These are phyloP conservation scores for Trichoderma sp. DNA, from an alignment of 2,329 filamentous ascomycete species.

Conservation along the genomic window DNA sequence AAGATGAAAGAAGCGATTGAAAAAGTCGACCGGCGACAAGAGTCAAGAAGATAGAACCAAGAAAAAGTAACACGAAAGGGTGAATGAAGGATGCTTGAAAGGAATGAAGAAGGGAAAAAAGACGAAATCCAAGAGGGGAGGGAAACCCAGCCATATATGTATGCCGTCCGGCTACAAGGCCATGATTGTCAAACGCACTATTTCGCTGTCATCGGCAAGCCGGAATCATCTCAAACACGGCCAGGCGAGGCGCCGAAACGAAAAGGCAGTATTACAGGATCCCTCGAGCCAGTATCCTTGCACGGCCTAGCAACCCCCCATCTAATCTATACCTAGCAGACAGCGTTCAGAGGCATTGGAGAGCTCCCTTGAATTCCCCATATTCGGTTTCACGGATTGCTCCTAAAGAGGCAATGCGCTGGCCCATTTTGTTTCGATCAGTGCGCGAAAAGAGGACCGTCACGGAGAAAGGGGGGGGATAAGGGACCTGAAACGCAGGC, in stretches of 20 bases:
- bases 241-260: constrained; percentile 15
- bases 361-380: not conserved
- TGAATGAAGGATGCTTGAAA: constrained; percentile 23
- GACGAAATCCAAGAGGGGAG: constrained; percentile 5
- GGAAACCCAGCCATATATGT: constrained; percentile 26
- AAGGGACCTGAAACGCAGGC: constrained; percentile 29
- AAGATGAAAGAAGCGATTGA: constrained; percentile 31
- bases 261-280: constrained; percentile 3
- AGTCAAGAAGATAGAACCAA: constrained; percentile 25
- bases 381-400: not conserved
- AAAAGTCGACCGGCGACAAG: constrained; percentile 56
- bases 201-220: constrained; percentile 17
- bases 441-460: not conserved
- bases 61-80: constrained; percentile 24
- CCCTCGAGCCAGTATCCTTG: not conserved
- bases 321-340: not conserved
- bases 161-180: not conserved
- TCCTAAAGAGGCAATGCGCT: not conserved
- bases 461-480: constrained; percentile 16
- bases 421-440: constrained; percentile 13
- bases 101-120: constrained; percentile 13
- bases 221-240: constrained; percentile 24
- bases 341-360: not conserved
- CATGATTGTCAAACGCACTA: constrained; percentile 16
- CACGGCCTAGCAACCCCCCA: not conserved